A percentile compares a stretch with the other conserved stretches of the same genome.
Conservation (phyloP, 2,329 filamentous ascomycete species). For the Rhynchosporium secalis region DNA sequence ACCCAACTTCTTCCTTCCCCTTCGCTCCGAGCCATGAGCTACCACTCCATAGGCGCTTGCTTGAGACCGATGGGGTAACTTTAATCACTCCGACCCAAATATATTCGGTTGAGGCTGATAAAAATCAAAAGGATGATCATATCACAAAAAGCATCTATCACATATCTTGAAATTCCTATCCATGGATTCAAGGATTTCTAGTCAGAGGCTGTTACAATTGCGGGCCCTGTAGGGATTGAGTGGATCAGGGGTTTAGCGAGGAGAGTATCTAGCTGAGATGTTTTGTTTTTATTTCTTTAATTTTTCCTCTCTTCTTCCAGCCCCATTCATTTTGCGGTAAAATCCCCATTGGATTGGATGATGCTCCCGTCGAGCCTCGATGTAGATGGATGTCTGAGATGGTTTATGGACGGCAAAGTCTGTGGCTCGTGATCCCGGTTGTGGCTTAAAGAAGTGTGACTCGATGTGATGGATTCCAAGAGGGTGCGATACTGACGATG, state of each 20-base stretch:
- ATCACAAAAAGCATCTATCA: not conserved
- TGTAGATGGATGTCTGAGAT: not conserved
- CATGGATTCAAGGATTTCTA: not conserved
- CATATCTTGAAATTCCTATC: not conserved
- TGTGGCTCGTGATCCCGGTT: not conserved
- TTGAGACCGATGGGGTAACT: too few relatives aligned
- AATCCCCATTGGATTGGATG: not conserved
- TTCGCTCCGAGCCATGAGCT: too few relatives aligned
- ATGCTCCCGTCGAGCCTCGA: not conserved
- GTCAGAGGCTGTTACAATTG: not conserved
- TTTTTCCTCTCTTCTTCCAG: not conserved
- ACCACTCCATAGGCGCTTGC: too few relatives aligned
- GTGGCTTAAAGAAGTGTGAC: not conserved
- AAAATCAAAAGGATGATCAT: not conserved
- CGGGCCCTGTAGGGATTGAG: not conserved
- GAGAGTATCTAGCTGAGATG: not conserved
- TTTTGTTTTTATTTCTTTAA: not conserved
- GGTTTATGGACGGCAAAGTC: slow-evolving; percentile 4
- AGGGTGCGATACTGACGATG: not conserved
- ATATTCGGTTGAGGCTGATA: slow-evolving; percentile 4
- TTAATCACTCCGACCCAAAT: too few relatives aligned
- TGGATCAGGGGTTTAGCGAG: not conserved
- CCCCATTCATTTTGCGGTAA: not conserved
- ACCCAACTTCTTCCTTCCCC: too few relatives aligned
- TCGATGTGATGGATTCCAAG: not conserved